phyloP scores from a whole-genome alignment of 495 filamentous ascomycete genomes.

The Schizothecium vesticola region DNA sequence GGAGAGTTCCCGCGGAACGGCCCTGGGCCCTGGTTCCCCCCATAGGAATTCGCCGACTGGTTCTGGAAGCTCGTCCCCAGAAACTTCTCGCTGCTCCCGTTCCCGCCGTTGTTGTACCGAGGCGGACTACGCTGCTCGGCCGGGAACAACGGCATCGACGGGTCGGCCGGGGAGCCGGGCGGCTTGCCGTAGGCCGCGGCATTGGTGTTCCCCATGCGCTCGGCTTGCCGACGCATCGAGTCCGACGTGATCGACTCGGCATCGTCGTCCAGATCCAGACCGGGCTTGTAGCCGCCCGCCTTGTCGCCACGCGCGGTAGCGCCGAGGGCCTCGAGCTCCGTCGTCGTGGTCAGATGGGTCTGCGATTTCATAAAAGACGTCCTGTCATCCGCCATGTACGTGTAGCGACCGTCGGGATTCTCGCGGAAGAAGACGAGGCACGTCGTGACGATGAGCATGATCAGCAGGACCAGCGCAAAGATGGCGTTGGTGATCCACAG shows the following conservation, averaged over 20 bases:
- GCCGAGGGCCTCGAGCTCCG: constrained; percentile 90
- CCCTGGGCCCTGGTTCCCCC: not conserved
- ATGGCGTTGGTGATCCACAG: constrained; percentile 88
- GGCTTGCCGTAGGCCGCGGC: constrained; percentile 20
- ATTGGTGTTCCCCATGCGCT: constrained; percentile 21
- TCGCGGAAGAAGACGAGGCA: constrained; percentile 81
- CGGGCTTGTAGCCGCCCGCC: constrained; percentile 53
- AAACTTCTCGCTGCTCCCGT: not conserved
- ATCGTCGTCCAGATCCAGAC: constrained; percentile 72
- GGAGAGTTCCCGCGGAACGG: not conserved
- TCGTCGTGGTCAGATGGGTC: constrained; percentile 70
- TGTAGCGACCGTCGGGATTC: constrained; percentile 93
- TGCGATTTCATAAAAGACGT: constrained; percentile 98
- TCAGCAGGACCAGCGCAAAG: constrained; percentile 76
- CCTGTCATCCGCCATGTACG: constrained; percentile 94
- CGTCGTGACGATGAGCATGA: constrained; percentile 84
- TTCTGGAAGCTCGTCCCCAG: not conserved
- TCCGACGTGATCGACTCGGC: constrained; percentile 54
- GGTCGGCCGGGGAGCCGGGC: constrained; percentile 57
- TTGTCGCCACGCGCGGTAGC: constrained; percentile 93
- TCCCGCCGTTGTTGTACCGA: constrained; percentile 12
- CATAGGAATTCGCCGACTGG: constrained; percentile 1
- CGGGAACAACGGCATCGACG: constrained; percentile 58
- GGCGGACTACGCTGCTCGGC: constrained; percentile 21
- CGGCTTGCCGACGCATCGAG: constrained; percentile 24